Evolutionary conservation across 2,329 filamentous ascomycete genomes (phyloP).

Genomic region (Leptodontidium sp.): DNA sequence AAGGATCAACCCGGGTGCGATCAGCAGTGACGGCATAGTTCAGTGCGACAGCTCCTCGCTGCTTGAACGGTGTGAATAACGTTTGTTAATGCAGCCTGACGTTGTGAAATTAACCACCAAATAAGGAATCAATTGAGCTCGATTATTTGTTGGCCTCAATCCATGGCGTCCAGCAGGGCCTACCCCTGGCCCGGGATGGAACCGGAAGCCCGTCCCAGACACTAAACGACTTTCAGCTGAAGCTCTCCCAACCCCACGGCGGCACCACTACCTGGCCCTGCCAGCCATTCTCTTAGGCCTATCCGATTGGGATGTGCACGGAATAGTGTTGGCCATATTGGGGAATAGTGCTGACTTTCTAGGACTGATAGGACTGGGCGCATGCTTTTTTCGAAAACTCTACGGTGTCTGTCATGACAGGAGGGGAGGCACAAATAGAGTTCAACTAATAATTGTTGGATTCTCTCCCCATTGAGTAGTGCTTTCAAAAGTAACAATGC

Average conservation of each 20-base stretch:
- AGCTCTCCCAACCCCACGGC: background rate
- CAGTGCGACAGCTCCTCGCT: background rate
- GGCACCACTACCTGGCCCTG: background rate
- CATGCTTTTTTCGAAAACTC: background rate
- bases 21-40: background rate
- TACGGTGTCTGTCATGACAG: background rate
- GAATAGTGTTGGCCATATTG: background rate
- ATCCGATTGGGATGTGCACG: background rate
- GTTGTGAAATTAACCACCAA: background rate
- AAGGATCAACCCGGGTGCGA: background rate
- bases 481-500: background rate
- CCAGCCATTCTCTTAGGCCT: background rate
- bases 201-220: background rate
- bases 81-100: background rate
- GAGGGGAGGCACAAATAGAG: background rate
- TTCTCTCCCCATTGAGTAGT: background rate
- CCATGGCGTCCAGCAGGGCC: background rate
- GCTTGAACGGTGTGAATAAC: background rate
- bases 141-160: background rate
- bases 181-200: background rate
- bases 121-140: background rate
- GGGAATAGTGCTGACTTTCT: background rate
- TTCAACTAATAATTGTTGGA: background rate
- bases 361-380: conserved; percentile 10
- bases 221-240: background rate